Evolutionary conservation across 768 basidiomycete species (phyloP).

Genomic region (Tulasnella sp.): DNA sequence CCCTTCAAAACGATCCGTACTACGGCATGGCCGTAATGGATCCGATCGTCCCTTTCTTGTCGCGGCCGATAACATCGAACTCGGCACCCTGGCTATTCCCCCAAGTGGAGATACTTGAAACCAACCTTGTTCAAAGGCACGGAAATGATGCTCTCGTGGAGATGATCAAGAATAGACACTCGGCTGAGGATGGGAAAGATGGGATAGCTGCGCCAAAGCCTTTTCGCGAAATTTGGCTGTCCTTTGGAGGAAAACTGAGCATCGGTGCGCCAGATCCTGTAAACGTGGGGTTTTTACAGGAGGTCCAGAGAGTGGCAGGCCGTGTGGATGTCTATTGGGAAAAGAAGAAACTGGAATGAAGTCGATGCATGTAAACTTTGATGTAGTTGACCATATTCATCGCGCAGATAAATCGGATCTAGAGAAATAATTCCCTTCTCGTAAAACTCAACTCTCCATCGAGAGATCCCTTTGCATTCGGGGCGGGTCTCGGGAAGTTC

Average conservation of each 20-base stretch:
- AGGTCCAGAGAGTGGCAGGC: neutral
- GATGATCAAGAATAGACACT: neutral
- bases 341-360: neutral
- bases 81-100: neutral
- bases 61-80: neutral
- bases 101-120: neutral
- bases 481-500: no score
- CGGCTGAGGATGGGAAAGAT: neutral
- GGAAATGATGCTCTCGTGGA: neutral
- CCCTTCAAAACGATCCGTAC: neutral
- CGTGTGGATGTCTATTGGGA: neutral
- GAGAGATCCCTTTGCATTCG: no score
- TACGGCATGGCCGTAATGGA: neutral
- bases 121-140: neutral
- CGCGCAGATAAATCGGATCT: no score
- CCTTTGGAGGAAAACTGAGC: neutral
- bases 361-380: neutral
- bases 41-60: neutral
- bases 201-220: neutral
- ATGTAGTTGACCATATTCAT: no score
- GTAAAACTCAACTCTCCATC: no score
- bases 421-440: no score
- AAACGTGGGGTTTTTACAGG: neutral
- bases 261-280: neutral
- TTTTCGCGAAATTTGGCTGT: neutral